A percentile compares a stretch with the other conserved stretches of the same genome.
These are phyloP conservation scores for Scedosporium minutisporum DNA, from an alignment of 2,329 filamentous ascomycete genomes.

Conservation along the genomic window DNA sequence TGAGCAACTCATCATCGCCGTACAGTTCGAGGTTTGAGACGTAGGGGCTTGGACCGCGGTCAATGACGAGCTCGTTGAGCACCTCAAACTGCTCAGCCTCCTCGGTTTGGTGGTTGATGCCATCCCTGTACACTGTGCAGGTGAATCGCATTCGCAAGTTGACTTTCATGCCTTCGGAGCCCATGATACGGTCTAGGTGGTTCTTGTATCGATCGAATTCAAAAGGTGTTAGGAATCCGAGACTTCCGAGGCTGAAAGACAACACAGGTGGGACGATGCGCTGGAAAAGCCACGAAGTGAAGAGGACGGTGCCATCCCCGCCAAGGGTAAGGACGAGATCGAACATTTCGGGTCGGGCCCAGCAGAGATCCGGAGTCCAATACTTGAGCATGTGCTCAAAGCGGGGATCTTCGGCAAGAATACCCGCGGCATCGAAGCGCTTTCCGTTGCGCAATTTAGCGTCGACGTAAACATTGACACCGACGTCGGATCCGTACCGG, in stretches of 20 bases:
- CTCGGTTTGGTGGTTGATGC: slow-evolving; percentile 53
- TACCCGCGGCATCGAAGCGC: slow-evolving; percentile 68
- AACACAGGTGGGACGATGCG: slow-evolving; percentile 76
- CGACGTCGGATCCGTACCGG: slow-evolving; percentile 79
- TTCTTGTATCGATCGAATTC: slow-evolving; percentile 81
- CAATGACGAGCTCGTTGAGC: slow-evolving; percentile 95
- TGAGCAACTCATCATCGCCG: slow-evolving; percentile 88
- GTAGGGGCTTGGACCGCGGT: slow-evolving; percentile 91
- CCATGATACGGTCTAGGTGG: slow-evolving; percentile 83
- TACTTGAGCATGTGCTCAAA: slow-evolving; percentile 82
- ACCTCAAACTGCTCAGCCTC: slow-evolving; percentile 97
- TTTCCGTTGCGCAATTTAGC: slow-evolving; percentile 82
- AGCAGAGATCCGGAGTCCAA: slow-evolving; percentile 95
- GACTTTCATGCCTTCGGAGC: slow-evolving; percentile 89
- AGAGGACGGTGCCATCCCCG: slow-evolving; percentile 78
- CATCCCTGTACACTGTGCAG: slow-evolving; percentile 84
- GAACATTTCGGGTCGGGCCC: slow-evolving; percentile 87
- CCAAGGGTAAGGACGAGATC: slow-evolving; percentile 86
- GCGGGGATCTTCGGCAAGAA: slow-evolving; percentile 64
- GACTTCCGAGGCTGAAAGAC: slow-evolving; percentile 73
- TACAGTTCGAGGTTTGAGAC: slow-evolving; percentile 95
- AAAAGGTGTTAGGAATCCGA: slow-evolving; percentile 84
- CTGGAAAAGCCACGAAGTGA: slow-evolving; percentile 88
- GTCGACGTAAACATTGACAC: slow-evolving; percentile 97
- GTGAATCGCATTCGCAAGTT: slow-evolving; percentile 98